phyloP scores from a whole-genome alignment of 805 yeast genomes.

The Sungouiella blattae region DNA sequence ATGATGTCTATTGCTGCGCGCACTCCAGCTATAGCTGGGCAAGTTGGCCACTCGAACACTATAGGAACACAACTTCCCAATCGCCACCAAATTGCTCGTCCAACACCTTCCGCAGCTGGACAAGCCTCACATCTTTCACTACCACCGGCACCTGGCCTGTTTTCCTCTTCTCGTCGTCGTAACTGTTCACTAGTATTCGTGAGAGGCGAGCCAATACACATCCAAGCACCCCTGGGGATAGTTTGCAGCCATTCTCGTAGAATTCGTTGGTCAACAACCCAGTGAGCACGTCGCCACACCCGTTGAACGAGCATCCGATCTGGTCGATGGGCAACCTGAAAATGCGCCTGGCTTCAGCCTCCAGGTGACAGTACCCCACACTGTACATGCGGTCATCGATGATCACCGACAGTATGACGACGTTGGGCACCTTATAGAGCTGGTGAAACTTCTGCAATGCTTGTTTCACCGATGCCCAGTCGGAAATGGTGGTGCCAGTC shows the following conservation, averaged over 20 bases:
- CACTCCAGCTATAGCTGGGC: too few species aligned
- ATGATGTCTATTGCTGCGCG: too few species aligned
- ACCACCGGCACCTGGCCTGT: slow-evolving; percentile 16
- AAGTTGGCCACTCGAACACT: too few species aligned
- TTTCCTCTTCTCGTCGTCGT: slow-evolving; percentile 13
- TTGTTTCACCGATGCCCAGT: slow-evolving; percentile 30
- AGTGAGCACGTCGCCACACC: slow-evolving; percentile 72
- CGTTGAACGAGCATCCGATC: slow-evolving; percentile 62
- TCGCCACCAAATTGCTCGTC: slow-evolving; percentile 14
- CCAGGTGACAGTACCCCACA: slow-evolving; percentile 31
- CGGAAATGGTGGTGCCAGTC: slow-evolving; percentile 43
- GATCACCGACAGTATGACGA: slow-evolving; percentile 59
- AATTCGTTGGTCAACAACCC: slow-evolving; percentile 56
- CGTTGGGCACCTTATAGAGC: slow-evolving; percentile 44
- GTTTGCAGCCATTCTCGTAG: slow-evolving; percentile 20
- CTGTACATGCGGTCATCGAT: slow-evolving; percentile 34
- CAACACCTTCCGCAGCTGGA: slow-evolving; percentile 31
- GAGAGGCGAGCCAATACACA: slow-evolving; percentile 25
- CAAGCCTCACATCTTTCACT: slow-evolving; percentile 34
- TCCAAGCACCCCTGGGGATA: slow-evolving; percentile 24
- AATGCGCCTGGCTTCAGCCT: slow-evolving; percentile 4
- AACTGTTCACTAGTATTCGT: slow-evolving; percentile 27
- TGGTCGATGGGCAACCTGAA: slow-evolving; percentile 42
- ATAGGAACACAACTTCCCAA: too few species aligned
- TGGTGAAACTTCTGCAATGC: slow-evolving; percentile 43